Evolutionary conservation across 805 yeast species (phyloP).

Genomic region (Metschnikowia shivogae): DNA sequence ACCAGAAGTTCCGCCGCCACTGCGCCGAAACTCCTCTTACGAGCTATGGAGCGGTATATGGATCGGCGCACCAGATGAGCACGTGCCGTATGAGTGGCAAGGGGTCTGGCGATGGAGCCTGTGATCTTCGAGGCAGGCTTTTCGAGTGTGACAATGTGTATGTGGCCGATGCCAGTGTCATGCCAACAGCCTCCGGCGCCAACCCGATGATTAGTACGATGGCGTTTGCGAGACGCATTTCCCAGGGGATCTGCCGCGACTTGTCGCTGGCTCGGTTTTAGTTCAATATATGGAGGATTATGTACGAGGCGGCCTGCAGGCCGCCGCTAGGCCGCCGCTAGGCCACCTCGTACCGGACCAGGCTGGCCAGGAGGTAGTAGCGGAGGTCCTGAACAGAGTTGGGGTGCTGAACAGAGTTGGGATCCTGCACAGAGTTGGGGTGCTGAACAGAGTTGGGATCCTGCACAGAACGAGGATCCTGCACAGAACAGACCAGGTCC

Average conservation of each 20-base stretch:
- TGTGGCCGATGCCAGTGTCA: constrained; percentile 47
- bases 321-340: too few species aligned
- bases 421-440: too few species aligned
- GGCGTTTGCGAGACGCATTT: constrained; percentile 44
- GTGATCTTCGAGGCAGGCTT: constrained; percentile 41
- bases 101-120: constrained; percentile 42
- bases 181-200: constrained; percentile 52
- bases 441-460: too few species aligned
- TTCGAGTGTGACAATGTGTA: constrained; percentile 46
- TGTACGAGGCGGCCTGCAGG: too few species aligned
- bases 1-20: constrained; percentile 31
- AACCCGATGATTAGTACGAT: constrained; percentile 51
- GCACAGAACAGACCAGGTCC: constrained; percentile 28
- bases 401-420: too few species aligned
- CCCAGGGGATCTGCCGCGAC: constrained; percentile 34
- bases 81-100: constrained; percentile 48
- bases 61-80: constrained; percentile 54
- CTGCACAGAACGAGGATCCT: too few species aligned
- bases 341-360: constrained; percentile 37
- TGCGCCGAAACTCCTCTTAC: constrained; percentile 26
- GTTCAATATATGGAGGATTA: too few species aligned
- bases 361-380: constrained; percentile 44
- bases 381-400: constrained; percentile 38
- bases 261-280: constrained; percentile 17
- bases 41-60: constrained; percentile 30